Conservation (phyloP, 2,329 filamentous ascomycete species). For the Hirsutella minnesotensis region DNA sequence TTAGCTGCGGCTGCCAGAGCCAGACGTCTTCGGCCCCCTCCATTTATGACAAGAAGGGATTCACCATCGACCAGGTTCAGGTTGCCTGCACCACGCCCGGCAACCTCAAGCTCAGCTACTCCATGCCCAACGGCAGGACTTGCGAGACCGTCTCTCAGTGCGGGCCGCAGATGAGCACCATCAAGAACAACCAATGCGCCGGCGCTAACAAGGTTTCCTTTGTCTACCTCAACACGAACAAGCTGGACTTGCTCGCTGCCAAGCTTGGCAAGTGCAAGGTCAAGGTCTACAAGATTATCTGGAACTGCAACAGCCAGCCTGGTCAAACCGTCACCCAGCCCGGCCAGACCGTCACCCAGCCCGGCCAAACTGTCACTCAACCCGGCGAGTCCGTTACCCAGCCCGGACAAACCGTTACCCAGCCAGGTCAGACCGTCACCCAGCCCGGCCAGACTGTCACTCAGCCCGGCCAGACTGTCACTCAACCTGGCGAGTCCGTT, state of each 20-base stretch:
- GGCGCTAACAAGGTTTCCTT: slow-evolving; percentile 75
- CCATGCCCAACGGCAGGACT: slow-evolving; percentile 67
- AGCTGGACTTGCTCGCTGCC: slow-evolving; percentile 16
- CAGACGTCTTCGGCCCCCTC: slow-evolving; percentile 39
- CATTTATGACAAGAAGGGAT: slow-evolving; percentile 38
- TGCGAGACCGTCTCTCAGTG: slow-evolving; percentile 72
- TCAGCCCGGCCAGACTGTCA: neutral
- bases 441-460: neutral
- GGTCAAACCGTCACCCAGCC: neutral
- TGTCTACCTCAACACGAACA: slow-evolving; percentile 47
- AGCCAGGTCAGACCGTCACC: neutral
- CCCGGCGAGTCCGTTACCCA: neutral
- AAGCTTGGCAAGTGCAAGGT: slow-evolving; percentile 47
- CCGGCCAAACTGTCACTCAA: neutral
- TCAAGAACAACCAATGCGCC: slow-evolving; percentile 84
- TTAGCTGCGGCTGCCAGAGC: slow-evolving; percentile 40
- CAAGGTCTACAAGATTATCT: slow-evolving; percentile 27
- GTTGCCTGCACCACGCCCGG: slow-evolving; percentile 64
- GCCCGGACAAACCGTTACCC: neutral
- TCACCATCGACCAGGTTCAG: slow-evolving; percentile 67
- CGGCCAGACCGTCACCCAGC: neutral
- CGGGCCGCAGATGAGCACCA: slow-evolving; percentile 51
- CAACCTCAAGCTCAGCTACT: slow-evolving; percentile 76
- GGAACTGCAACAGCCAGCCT: slow-evolving; percentile 46
- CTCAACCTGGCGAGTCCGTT: neutral